phyloP scores from a whole-genome alignment of 2,329 filamentous ascomycete genomes.

The Didymella arachidicola region DNA sequence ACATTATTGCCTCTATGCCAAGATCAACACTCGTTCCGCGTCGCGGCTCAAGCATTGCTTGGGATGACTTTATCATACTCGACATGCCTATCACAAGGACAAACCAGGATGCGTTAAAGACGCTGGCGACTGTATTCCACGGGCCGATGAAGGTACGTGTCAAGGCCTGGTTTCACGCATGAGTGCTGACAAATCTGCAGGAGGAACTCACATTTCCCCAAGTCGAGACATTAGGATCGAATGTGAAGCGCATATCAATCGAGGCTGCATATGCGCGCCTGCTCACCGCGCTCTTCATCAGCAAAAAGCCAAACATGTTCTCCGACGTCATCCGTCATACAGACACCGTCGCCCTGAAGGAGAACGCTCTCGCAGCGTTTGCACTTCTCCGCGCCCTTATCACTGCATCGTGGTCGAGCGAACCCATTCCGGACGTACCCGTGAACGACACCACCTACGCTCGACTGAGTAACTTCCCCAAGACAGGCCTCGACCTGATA shows the following conservation, averaged over 20 bases:
- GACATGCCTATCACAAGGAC: slow-evolving; percentile 61
- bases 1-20: slow-evolving; percentile 65
- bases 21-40: slow-evolving; percentile 60
- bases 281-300: slow-evolving; percentile 63
- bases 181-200: slow-evolving; percentile 17
- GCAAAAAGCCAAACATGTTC: slow-evolving; percentile 61
- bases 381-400: slow-evolving; percentile 61
- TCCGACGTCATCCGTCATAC: slow-evolving; percentile 60
- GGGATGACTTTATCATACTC: slow-evolving; percentile 53
- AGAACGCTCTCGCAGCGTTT: slow-evolving; percentile 64
- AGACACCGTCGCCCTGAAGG: slow-evolving; percentile 65
- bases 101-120: slow-evolving; percentile 62
- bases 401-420: slow-evolving; percentile 62
- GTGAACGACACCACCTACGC: slow-evolving; percentile 59
- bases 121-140: slow-evolving; percentile 64
- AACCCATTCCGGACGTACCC: slow-evolving; percentile 54
- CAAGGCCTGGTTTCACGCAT: background rate
- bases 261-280: slow-evolving; percentile 63
- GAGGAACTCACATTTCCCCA: slow-evolving; percentile 50
- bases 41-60: slow-evolving; percentile 46
- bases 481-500: slow-evolving; percentile 59
- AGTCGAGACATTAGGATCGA: slow-evolving; percentile 32
- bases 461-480: slow-evolving; percentile 44
- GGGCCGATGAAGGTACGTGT: slow-evolving; percentile 53
- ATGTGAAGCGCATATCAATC: slow-evolving; percentile 47